Base-by-base conservation (phyloP, 331 rosid genomes). In the Malus hybrid region DNA sequence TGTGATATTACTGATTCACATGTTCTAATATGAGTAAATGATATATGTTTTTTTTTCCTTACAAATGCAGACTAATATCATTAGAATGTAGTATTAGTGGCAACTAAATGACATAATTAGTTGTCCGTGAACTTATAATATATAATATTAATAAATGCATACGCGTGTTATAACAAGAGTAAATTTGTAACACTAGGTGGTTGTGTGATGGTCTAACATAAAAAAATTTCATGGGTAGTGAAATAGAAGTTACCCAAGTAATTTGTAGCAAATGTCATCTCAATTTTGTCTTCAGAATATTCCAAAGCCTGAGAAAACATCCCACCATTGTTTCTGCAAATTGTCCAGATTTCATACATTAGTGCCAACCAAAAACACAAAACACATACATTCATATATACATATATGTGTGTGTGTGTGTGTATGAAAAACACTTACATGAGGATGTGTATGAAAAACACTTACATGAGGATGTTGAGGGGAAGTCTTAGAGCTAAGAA, bases 251-350 rank as follows among this genome's bases (percentile, higher is more conserved):
- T 89, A 95, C 99, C 99, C 69, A 92, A 84, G 84, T 92, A 95
- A 81, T 95, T 95, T 50, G 99, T 95, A 57, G 98, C 97, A 88
- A 90, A 92, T 74, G 99, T 92, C 96, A 92, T 81, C 85, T 95
- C 99, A 76, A 90, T 81, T 87, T 95, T 95, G 77, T 92, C 93
- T 76, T 89, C 98, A 0, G 98, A 95, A 82, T 88, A 90, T 81
- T 95, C 98, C 88, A 95, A 67, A 27, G 82, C 81, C n/a, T 87
- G 90, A 65, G 98, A 90, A 89, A 73, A 95, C 15, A 88, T 79
- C 44, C 99, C 99, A 6, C 97, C 99, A 78, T 95, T 95, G 81
- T 95, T 95, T 92, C 99, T 95, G 91, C 72, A 78, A 80, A 81
- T 44, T 12, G 34, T 39, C 8, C 61, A 22, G 64, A 60, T 61